Evolutionary conservation across 768 basidiomycete species (phyloP).

Genomic region (Trametopsis cervina): DNA sequence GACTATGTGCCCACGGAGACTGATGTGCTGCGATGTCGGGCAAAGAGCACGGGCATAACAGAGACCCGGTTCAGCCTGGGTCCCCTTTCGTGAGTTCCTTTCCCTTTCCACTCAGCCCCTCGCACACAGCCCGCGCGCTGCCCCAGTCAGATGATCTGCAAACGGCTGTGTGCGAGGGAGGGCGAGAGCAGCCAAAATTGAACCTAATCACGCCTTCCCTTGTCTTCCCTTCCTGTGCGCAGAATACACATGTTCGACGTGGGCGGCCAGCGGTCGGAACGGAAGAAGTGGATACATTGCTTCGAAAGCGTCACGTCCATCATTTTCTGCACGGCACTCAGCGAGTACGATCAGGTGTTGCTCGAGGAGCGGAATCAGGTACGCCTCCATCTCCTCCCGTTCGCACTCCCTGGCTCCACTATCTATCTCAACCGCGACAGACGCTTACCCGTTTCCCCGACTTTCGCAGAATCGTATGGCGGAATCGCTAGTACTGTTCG

Average conservation of each 20-base stretch:
- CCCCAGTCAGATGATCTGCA: not conserved
- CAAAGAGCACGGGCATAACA: slow-evolving; percentile 85
- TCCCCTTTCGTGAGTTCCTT: slow-evolving; percentile 28
- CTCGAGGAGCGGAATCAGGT: slow-evolving; percentile 64
- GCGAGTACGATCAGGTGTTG: slow-evolving; percentile 69
- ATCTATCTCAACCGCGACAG: not conserved
- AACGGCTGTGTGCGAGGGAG: not conserved
- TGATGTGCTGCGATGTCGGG: slow-evolving; percentile 83
- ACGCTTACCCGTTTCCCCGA: not conserved
- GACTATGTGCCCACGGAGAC: slow-evolving; percentile 83
- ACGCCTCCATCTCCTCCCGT: slow-evolving; percentile 16
- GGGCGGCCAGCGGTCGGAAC: slow-evolving; percentile 56
- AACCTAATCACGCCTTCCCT: not conserved
- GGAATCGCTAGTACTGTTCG: slow-evolving; percentile 69
- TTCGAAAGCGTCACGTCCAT: slow-evolving; percentile 78
- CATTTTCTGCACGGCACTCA: slow-evolving; percentile 71
- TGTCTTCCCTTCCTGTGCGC: no score
- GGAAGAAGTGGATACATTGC: slow-evolving; percentile 59
- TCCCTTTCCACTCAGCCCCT: not conserved
- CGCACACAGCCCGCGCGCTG: not conserved
- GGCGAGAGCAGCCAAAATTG: not conserved
- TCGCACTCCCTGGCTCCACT: not conserved
- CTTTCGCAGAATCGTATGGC: slow-evolving; percentile 62
- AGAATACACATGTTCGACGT: slow-evolving; percentile 74
- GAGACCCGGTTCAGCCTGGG: slow-evolving; percentile 82